Evolutionary conservation across 2,329 filamentous ascomycete species (phyloP), one percentile per base, ranked within the genome.

Genomic region (Westerdykella sp.): DNA sequence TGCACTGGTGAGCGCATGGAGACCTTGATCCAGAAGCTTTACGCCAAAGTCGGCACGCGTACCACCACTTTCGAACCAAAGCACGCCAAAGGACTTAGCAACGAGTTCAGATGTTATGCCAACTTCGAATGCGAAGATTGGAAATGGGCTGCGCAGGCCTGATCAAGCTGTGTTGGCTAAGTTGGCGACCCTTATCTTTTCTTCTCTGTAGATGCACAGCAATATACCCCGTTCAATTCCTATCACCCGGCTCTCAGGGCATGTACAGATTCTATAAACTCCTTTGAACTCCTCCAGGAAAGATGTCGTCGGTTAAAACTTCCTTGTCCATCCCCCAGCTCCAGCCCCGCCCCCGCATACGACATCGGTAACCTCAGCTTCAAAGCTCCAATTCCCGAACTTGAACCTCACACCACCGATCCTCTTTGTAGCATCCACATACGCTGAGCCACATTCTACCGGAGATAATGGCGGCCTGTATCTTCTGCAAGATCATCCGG

Each of bases 401-500:
- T 43, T 46, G 41, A 51, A 48, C 44, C 53, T 53, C 54, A 55
- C 53, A 50, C 49, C 48, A 57, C 53, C 39, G 32, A 46, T 45
- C 44, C 46, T 21, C 46, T 38, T 50, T 39, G 22, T 21, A 34
- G 18, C 38, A 44, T 34, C 43, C 55, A 57, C n/a, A 23, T 22
- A 34, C 25, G 18, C 6, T n/a, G 34, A 38, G 28, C 22, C 60
- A 55, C 45, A 63, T 60, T 12, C 25, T 12, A 28, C 9, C 25
- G 7, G 11, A 28, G 60, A 59, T 47, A 59, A 78, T 80, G 73
- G 77, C 83, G 42, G 75, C 84, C 50, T 98, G 93, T 68, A 88
- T 97, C 64, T 98, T 98, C 75, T 98, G 93, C 78, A 95, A 88
- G 70, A 97, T 98, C 66, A 85, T 98, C 74, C 94, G 95, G 79